Percentiles rank a stretch among this genome's conserved stretches.
Conservation (phyloP, 2,329 filamentous ascomycete species). For the Claviceps sp. region DNA sequence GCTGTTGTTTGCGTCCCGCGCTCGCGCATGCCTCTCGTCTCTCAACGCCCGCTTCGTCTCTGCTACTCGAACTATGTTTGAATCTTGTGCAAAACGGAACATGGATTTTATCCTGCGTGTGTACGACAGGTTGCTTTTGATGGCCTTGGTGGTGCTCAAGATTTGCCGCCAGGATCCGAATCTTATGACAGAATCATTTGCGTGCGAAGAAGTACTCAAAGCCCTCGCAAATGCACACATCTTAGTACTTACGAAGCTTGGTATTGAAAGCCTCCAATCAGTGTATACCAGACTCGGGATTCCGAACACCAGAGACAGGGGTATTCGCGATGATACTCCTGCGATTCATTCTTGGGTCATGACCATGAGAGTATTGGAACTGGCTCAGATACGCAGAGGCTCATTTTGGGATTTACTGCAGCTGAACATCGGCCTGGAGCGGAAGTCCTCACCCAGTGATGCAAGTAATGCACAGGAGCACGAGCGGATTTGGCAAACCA, state of each 20-base stretch:
- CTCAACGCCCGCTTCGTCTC: slow-evolving; percentile 23
- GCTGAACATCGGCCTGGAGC: slow-evolving; percentile 24
- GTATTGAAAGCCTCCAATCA: slow-evolving; percentile 28
- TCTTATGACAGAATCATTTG: slow-evolving; percentile 23
- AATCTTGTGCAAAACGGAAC: not conserved
- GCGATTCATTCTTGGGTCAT: slow-evolving; percentile 44
- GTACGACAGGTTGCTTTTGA: slow-evolving; percentile 18
- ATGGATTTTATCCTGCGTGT: slow-evolving; percentile 11
- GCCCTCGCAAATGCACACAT: slow-evolving; percentile 25
- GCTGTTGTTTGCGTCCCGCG: slow-evolving; percentile 29
- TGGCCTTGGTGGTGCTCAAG: slow-evolving; percentile 24
- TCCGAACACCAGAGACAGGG: slow-evolving; percentile 32
- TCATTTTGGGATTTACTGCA: slow-evolving; percentile 50
- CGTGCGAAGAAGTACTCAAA: slow-evolving; percentile 36
- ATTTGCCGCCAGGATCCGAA: slow-evolving; percentile 26
- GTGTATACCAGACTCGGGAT: slow-evolving; percentile 36
- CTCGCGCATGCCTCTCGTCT: slow-evolving; percentile 27
- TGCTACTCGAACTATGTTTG: slow-evolving; percentile 5
- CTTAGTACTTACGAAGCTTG: slow-evolving; percentile 26
- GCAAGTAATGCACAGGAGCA: slow-evolving; percentile 29
- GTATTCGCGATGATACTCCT: slow-evolving; percentile 34
- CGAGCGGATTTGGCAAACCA: slow-evolving; percentile 42
- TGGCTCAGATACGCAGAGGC: slow-evolving; percentile 33
- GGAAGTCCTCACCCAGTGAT: slow-evolving; percentile 17
- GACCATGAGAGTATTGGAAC: slow-evolving; percentile 39